Evolutionary conservation across 352 stramenopile genomes (phyloP).

Genomic region (Phytophthora cryptogea): DNA sequence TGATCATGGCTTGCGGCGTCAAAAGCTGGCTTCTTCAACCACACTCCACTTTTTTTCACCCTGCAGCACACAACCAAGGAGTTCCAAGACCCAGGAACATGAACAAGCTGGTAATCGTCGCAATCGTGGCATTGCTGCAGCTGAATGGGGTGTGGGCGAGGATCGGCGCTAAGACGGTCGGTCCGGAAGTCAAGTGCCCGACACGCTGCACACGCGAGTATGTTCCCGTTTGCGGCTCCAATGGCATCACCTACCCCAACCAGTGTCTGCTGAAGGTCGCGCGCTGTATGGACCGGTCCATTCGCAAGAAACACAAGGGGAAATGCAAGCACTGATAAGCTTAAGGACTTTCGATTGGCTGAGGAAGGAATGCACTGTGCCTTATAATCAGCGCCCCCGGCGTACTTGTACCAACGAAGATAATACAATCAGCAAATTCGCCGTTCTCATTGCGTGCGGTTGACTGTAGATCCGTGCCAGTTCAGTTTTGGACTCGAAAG

Average conservation of each 20-base stretch:
- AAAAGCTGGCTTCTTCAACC: too few relatives aligned
- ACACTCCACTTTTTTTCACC: too few relatives aligned
- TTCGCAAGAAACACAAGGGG: neutral
- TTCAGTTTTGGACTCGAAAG: too few relatives aligned
- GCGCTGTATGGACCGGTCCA: conserved; percentile 3
- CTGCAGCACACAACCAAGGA: too few relatives aligned
- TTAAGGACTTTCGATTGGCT: neutral
- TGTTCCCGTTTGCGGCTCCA: conserved; percentile 29
- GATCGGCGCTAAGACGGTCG: neutral
- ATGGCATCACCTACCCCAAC: conserved; percentile 36
- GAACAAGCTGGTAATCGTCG: conserved; percentile 15
- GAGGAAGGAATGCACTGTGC: too few relatives aligned
- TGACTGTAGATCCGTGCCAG: too few relatives aligned
- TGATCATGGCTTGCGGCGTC: too few relatives aligned
- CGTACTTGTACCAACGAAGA: too few relatives aligned
- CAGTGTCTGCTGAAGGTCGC: conserved; percentile 19
- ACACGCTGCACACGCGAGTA: conserved; percentile 22
- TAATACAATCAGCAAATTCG: too few relatives aligned
- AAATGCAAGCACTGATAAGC: conserved; percentile 1
- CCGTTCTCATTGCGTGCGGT: too few relatives aligned
- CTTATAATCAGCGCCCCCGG: too few relatives aligned
- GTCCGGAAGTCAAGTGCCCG: conserved; percentile 12
- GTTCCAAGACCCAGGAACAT: neutral
- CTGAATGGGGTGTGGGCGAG: conserved; percentile 2
- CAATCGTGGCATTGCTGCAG: conserved; percentile 14